Conservation (phyloP, 306 rosid genomes). For the Acacia confusa region DNA sequence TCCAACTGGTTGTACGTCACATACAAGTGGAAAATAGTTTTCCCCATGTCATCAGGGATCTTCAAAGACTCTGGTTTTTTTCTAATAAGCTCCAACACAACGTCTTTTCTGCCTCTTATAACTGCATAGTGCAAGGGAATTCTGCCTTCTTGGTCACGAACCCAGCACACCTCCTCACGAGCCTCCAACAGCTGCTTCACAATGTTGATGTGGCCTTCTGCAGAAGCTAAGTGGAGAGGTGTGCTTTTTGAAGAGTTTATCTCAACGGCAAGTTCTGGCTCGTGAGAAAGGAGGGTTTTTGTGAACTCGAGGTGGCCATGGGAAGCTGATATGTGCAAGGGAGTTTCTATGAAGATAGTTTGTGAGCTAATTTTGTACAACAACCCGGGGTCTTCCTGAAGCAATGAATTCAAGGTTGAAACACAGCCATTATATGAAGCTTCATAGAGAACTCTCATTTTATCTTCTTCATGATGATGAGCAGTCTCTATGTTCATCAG, state of each 20-base stretch:
- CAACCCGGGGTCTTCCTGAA: not conserved
- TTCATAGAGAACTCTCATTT: not conserved
- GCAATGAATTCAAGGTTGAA: not conserved
- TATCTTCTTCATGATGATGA: too few species aligned
- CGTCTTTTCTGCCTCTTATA: conserved; percentile 21
- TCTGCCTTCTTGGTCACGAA: not conserved
- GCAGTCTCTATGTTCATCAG: too few species aligned
- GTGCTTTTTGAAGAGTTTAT: not conserved
- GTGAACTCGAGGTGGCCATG: not conserved
- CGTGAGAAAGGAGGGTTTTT: not conserved
- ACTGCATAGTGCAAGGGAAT: conserved; percentile 19
- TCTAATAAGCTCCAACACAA: not conserved
- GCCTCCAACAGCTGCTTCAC: not conserved
- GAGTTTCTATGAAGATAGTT: not conserved
- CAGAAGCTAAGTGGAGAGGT: not conserved
- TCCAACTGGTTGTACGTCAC: not conserved
- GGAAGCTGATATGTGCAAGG: not conserved
- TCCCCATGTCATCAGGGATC: not conserved
- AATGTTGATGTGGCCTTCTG: not conserved
- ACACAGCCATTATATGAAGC: not conserved
- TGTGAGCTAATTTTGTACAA: not conserved
- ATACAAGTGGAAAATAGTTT: conserved; percentile 22
- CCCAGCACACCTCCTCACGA: not conserved
- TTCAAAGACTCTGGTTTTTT: not conserved
- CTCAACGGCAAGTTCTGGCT: not conserved